These are phyloP conservation scores for Thraustochytrium sp. DNA, from an alignment of 352 stramenopile genomes.

Conservation along the genomic window DNA sequence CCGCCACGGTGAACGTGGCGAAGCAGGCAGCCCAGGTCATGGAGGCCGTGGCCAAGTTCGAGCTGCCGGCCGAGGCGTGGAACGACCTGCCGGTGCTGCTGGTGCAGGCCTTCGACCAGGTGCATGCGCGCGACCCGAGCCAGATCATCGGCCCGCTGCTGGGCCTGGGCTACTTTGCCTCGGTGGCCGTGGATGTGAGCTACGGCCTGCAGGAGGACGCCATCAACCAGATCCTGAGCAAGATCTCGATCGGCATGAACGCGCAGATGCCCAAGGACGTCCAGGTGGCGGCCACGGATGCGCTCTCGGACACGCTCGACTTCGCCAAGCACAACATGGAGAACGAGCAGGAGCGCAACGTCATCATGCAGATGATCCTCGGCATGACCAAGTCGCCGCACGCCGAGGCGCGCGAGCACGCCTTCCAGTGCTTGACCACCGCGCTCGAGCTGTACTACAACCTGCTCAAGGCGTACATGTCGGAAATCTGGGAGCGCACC, in stretches of 20 bases:
- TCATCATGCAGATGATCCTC: constrained; percentile 83
- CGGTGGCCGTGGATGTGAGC: constrained; percentile 65
- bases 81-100: constrained; percentile 72
- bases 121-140: not conserved
- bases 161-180: constrained; percentile 65
- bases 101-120: constrained; percentile 51
- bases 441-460: constrained; percentile 94
- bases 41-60: constrained; percentile 84
- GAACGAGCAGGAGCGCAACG: constrained; percentile 82
- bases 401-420: constrained; percentile 68
- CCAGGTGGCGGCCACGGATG: constrained; percentile 78
- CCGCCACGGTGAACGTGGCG: not conserved
- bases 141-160: constrained; percentile 17
- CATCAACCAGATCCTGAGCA: constrained; percentile 91
- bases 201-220: constrained; percentile 69
- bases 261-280: constrained; percentile 73
- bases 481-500: constrained; percentile 89
- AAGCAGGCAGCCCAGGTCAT: constrained; percentile 74
- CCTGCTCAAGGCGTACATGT: constrained; percentile 89
- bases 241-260: constrained; percentile 92
- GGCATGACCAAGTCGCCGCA: constrained; percentile 20
- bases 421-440: constrained; percentile 89
- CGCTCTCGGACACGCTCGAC: constrained; percentile 86
- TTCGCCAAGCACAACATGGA: constrained; percentile 95
- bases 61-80: constrained; percentile 88